Evolutionary conservation across 1,284 basidiomycete genomes (phyloP), one percentile per base, ranked within the genome.

Genomic region (Ustilago loliicola): DNA sequence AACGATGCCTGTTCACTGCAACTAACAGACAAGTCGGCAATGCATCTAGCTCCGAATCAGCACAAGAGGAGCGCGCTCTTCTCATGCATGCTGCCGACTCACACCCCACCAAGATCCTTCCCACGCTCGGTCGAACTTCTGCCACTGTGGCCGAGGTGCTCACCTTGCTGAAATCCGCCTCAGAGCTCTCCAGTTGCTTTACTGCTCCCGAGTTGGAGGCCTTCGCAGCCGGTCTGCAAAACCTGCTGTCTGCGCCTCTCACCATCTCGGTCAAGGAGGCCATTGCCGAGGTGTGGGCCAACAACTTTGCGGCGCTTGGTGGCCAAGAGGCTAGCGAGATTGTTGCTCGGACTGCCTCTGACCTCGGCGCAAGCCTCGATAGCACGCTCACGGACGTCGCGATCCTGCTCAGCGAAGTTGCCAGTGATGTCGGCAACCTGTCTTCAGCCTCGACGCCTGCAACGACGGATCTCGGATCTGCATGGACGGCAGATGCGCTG

Each of bases 191-290:
- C 9, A 51, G 61, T 25, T 64, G 63, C 63, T 70, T 77, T 57
- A 70, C 70, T 2, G 63, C 75, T 17, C 66, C 63, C 19, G 75
- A 72, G 40, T 19, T 77, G 21, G 75, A 77, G 30, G 70, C 66
- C 0, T 77, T 77, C 21, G 63, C 66, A 17, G 63, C 56, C 23
- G 63, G 64, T n/a, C 50, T 77, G 11, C 75, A 77, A 50, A 62
- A 58, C 21, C 29, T 77, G 34, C 61, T 78, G 15, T 71, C 76
- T 17, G 54, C 61, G 38, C 65, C 71, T 5, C 61, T 78, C 32
- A 67, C 58, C n/a, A 52, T 68, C 9, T 78, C 76, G 11, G 60
- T 78, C 52, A 73, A 78, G 59, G 71, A 78, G 36, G 76, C 71
- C 19, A 56, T 70, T 32, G 67, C 64, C 25, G 67, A 71, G 15